A percentile compares a stretch with the other conserved stretches of the same genome.
These are phyloP conservation scores for Cryptosporidium muris DNA, from an alignment of 169 alveolate genomes.

Conservation along the genomic window DNA sequence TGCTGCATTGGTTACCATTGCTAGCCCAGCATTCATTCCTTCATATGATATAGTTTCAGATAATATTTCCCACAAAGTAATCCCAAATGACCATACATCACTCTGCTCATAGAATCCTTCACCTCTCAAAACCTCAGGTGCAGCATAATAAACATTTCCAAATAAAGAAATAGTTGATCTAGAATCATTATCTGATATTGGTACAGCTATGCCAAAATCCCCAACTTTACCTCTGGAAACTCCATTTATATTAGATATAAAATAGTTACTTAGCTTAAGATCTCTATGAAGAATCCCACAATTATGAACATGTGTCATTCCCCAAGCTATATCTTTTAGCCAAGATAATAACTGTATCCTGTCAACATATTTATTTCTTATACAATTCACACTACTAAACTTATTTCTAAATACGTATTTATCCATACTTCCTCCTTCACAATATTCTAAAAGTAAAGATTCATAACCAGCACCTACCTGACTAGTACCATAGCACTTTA, in stretches of 20 bases:
- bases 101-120: conserved; percentile 79
- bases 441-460: conserved; percentile 73
- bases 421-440: conserved; percentile 78
- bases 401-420: conserved; percentile 40
- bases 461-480: conserved; percentile 74
- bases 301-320: conserved; percentile 74
- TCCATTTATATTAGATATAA: conserved; percentile 70
- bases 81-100: conserved; percentile 80
- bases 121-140: conserved; percentile 78
- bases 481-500: conserved; percentile 73
- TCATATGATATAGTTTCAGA: conserved; percentile 74
- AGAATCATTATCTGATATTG: conserved; percentile 66
- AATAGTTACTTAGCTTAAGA: conserved; percentile 61
- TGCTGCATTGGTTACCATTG: conserved; percentile 48
- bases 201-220: conserved; percentile 76
- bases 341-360: conserved; percentile 73
- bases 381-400: not conserved
- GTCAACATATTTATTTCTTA: conserved; percentile 44
- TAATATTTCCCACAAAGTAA: conserved; percentile 74
- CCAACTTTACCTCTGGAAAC: conserved; percentile 73
- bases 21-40: conserved; percentile 73
- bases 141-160: conserved; percentile 79
- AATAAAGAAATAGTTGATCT: conserved; percentile 76
- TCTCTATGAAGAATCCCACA: conserved; percentile 59
- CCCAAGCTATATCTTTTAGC: conserved; percentile 76